Percentiles rank a stretch among this genome's conserved stretches.
Conservation (phyloP, 1,139 yeast species). For the Debaryomyces sp. region DNA sequence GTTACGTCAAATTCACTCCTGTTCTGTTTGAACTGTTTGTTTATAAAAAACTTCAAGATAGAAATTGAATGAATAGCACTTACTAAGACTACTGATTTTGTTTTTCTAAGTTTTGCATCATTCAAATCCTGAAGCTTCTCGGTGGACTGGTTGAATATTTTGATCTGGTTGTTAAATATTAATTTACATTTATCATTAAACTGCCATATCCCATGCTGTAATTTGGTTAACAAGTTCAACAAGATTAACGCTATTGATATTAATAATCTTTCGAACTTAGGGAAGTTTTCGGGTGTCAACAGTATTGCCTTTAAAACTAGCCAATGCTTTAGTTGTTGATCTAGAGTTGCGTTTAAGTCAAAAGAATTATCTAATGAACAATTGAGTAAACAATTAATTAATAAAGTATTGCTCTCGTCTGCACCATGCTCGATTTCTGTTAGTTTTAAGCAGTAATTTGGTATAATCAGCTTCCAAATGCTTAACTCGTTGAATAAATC, state of each 20-base stretch:
- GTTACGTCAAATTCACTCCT: conserved; percentile 2
- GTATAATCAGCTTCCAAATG: conserved; percentile 45
- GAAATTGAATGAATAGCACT: conserved; percentile 35
- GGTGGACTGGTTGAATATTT: conserved; percentile 31
- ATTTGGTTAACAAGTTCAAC: conserved; percentile 23
- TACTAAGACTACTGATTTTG: conserved; percentile 25
- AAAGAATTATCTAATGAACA: conserved; percentile 25
- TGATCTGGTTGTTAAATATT: conserved; percentile 35
- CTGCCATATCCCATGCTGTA: conserved; percentile 10
- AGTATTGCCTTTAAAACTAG: conserved; percentile 17
- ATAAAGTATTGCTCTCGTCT: conserved; percentile 22
- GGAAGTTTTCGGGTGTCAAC: conserved; percentile 19
- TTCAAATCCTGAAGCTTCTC: conserved; percentile 19
- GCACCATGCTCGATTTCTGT: conserved; percentile 12
- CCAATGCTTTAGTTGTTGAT: conserved; percentile 32
- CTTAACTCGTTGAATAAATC: conserved; percentile 43
- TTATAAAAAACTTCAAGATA: conserved; percentile 33
- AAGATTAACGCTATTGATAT: conserved; percentile 35
- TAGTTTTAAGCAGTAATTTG: conserved; percentile 33
- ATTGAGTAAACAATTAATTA: conserved; percentile 34
- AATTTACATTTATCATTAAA: conserved; percentile 16
- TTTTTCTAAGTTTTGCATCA: conserved; percentile 13
- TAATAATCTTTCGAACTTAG: conserved; percentile 26
- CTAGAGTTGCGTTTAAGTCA: conserved; percentile 19
- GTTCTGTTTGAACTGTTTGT: conserved; percentile 15